Conservation (phyloP, 2,329 filamentous ascomycete genomes). For the Fusarium gaditjirri region DNA sequence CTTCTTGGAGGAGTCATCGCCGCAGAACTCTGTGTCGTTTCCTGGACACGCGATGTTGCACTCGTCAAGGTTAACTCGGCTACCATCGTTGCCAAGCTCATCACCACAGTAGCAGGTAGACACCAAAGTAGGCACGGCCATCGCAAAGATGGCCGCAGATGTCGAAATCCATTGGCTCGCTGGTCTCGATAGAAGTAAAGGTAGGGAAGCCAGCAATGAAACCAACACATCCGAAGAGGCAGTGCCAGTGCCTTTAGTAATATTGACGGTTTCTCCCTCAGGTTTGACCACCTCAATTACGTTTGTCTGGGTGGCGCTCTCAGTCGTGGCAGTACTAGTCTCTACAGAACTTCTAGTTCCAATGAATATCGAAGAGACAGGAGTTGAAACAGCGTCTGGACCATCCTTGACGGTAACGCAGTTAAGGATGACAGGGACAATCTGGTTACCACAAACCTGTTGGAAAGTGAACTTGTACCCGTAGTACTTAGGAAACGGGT, state of each 20-base stretch:
- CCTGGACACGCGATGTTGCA: conserved; percentile 38
- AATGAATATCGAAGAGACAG: not conserved
- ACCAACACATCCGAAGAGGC: conserved; percentile 41
- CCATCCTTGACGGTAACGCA: not conserved
- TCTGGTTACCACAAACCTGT: not conserved
- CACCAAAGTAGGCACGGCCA: conserved; percentile 41
- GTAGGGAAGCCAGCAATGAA: conserved; percentile 34
- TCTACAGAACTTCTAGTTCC: too few relatives aligned
- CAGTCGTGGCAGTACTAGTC: too few relatives aligned
- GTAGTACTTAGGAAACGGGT: not conserved
- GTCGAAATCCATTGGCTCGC: conserved; percentile 37
- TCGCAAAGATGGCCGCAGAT: conserved; percentile 41
- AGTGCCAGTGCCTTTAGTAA: conserved; percentile 43
- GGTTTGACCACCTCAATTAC: not conserved
- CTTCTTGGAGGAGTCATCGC: conserved; percentile 26
- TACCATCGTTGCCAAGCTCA: conserved; percentile 2
- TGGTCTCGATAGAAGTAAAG: conserved; percentile 30
- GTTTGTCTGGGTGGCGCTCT: not conserved
- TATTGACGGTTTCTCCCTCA: not conserved
- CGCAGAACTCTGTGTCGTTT: conserved; percentile 31
- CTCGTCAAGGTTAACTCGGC: not conserved
- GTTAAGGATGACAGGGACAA: not conserved
- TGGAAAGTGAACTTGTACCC: not conserved
- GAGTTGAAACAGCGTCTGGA: not conserved
- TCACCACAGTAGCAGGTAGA: conserved; percentile 41